Conservation (phyloP, 805 yeast genomes). For the Monosporozyma aerobia region DNA sequence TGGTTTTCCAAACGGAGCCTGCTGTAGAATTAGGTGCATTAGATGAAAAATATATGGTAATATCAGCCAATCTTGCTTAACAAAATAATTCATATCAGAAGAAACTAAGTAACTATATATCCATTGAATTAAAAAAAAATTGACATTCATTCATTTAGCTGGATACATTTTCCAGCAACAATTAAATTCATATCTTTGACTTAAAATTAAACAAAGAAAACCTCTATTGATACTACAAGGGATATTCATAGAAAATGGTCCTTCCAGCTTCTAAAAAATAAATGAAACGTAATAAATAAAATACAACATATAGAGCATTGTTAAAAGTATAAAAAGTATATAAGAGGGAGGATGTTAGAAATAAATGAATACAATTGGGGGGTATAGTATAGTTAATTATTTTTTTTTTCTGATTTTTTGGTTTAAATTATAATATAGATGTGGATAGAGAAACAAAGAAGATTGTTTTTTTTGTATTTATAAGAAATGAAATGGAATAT, state of each 20-base stretch:
- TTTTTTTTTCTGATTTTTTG: background rate
- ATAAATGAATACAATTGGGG: background rate
- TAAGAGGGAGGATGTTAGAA: background rate
- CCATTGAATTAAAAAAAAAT: no score
- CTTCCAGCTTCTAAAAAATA: no score
- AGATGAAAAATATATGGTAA: background rate
- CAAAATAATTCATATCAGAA: background rate
- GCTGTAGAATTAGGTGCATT: background rate
- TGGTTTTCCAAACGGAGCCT: background rate
- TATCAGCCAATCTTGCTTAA: background rate
- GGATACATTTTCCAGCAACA: no score
- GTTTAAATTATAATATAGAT: background rate
- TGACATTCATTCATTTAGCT: no score
- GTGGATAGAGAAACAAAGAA: background rate
- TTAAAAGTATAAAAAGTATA: background rate
- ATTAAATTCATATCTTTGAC: no score
- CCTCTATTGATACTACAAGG: no score
- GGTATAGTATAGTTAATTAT: conserved; percentile 3
- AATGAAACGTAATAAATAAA: background rate
- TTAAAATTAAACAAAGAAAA: no score
- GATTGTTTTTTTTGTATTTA: background rate
- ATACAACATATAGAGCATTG: background rate
- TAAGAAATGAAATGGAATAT: conserved; percentile 4
- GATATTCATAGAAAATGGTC: no score
- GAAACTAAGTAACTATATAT: no score